Base-by-base conservation (phyloP, 2,329 filamentous ascomycete genomes). In the Calonectria ilicicola region DNA sequence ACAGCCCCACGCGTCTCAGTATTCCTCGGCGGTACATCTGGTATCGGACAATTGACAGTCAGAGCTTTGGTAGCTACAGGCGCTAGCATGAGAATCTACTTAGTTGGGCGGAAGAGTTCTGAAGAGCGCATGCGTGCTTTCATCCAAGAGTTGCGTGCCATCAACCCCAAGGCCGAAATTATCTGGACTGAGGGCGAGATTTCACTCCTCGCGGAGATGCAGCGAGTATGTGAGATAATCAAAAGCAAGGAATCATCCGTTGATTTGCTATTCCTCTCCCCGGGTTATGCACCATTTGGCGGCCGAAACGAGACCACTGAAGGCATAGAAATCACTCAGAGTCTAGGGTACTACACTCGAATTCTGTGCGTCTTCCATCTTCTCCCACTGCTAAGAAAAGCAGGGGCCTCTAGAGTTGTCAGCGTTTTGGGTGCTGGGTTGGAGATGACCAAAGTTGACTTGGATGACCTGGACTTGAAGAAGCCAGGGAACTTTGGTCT, bases 1-100 rank as follows among this genome's bases (percentile, higher is more conserved):
- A 84, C 81, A 1, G 76, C 79, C 17, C 85, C 84, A 7, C 82
- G 76, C 14, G 79, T 86, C 46, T 80, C 85, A 67, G 82, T 88
- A 72, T 87, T 88, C 72, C 83, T 84, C 5, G 86, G 86, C 40
- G 87, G 83, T 12, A 88, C 87, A 2, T 85, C 85, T 2, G 87
- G 87, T 62, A 85, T 88, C 69, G 87, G 87, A 7, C 82, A 85
- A 58, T 53, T 81, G 56, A 87, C 86, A 0, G 42, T 87, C 12
- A 72, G 67, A 38, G 84, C 82, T 19, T 72, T 88, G 1, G 82
- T 84, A 65, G 76, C 74, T 1, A 83, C 82, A 0, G 84, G 83
- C 4, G 72, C 79, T 0, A 81, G 79, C 70, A 38, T 82, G n/a
- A 82, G 81, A 67, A 83, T 85, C 73, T 88, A 88, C 74, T 63